These are phyloP conservation scores for Cylindrotheca fusiformis DNA, from an alignment of 108 stramenopile genomes.

Conservation along the genomic window DNA sequence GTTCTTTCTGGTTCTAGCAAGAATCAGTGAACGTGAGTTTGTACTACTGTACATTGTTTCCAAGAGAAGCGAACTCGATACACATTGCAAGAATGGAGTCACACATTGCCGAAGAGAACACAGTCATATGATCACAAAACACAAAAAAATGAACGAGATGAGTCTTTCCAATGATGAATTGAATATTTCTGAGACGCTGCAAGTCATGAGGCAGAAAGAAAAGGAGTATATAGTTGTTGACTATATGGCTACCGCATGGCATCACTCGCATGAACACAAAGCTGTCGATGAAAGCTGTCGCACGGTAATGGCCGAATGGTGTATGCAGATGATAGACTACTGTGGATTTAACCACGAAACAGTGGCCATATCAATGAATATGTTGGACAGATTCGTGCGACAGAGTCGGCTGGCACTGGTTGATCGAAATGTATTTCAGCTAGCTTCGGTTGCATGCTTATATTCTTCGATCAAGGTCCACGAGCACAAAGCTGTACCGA, in stretches of 20 bases:
- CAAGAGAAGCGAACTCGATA: too few species aligned
- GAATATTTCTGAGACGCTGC: neutral
- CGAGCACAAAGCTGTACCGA: slow-evolving; percentile 20
- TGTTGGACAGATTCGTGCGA: slow-evolving; percentile 53
- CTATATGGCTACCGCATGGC: slow-evolving; percentile 1
- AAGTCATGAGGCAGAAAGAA: slow-evolving; percentile 5
- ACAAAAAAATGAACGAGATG: too few species aligned
- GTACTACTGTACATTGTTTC: too few species aligned
- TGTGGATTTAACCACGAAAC: slow-evolving; percentile 44
- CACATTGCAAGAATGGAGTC: too few species aligned
- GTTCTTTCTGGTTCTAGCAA: too few species aligned
- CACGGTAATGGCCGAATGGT: slow-evolving; percentile 57
- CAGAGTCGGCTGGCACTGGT: slow-evolving; percentile 14
- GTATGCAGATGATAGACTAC: slow-evolving; percentile 55
- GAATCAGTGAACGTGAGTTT: too few species aligned
- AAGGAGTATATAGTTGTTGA: slow-evolving; percentile 3
- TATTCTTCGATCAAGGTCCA: slow-evolving; percentile 64
- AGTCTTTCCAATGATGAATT: too few species aligned
- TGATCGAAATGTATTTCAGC: slow-evolving; percentile 54
- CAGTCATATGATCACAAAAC: too few species aligned
- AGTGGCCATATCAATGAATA: slow-evolving; percentile 53
- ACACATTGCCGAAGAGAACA: too few species aligned
- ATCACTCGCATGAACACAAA: neutral
- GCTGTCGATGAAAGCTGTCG: slow-evolving; percentile 55
- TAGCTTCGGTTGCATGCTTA: slow-evolving; percentile 54